phyloP scores from a whole-genome alignment of 768 basidiomycete genomes.

The Amanita subjunquillea region DNA sequence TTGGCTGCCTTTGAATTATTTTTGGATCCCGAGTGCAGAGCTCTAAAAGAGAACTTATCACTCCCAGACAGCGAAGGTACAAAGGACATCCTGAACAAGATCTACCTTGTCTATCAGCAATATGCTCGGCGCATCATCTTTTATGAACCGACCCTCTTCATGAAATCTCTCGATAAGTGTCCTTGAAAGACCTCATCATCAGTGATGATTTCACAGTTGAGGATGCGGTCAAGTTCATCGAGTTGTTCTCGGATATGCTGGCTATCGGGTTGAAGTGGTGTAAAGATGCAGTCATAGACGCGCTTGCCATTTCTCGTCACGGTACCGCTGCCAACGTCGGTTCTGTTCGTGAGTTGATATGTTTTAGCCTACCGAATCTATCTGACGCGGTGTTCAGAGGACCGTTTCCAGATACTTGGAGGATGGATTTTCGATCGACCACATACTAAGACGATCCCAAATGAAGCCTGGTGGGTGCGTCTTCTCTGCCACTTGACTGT shows the following conservation, averaged over 20 bases:
- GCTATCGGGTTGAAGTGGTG: background rate
- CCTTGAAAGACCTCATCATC: conserved; percentile 20
- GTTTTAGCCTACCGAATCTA: background rate
- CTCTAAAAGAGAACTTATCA: background rate
- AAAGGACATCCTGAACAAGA: background rate
- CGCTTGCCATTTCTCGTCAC: background rate
- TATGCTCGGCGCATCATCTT: conserved; percentile 19
- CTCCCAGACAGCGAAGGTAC: background rate
- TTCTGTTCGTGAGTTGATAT: background rate
- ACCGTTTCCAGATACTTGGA: conserved; percentile 15
- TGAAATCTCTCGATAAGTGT: conserved; percentile 20
- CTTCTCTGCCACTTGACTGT: conserved; percentile 4
- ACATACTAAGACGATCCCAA: conserved; percentile 12
- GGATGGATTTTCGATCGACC: conserved; percentile 20
- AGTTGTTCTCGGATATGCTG: background rate
- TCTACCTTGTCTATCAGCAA: conserved; percentile 8
- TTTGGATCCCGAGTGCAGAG: background rate
- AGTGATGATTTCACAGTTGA: conserved; percentile 18
- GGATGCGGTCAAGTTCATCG: conserved; percentile 10
- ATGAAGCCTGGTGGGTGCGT: conserved; percentile 23
- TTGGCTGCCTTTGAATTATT: background rate
- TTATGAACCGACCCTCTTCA: conserved; percentile 16
- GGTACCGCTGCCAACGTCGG: background rate
- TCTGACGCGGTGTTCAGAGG: conserved; percentile 3
- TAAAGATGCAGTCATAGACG: background rate